phyloP scores from a whole-genome alignment of 352 stramenopile genomes.

The Phytophthora syringae region DNA sequence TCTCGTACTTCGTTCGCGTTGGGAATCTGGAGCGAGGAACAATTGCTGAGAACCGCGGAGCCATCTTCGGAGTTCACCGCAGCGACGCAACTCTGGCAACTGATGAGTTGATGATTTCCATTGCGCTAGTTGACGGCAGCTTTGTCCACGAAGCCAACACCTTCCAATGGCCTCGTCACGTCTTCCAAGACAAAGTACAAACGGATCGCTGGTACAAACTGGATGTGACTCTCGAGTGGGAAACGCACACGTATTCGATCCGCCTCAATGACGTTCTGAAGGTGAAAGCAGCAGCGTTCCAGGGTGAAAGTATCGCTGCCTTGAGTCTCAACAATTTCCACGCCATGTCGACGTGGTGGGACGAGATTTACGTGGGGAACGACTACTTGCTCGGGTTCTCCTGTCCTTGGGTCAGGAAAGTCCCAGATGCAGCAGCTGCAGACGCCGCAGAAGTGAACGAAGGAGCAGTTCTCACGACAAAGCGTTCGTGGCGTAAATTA shows the following conservation, averaged over 20 bases:
- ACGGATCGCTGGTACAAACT: slow-evolving; percentile 94
- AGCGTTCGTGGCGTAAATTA: slow-evolving; percentile 60
- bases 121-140: slow-evolving; percentile 66
- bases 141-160: slow-evolving; percentile 82
- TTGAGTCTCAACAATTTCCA: slow-evolving; percentile 89
- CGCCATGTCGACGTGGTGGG: slow-evolving; percentile 91
- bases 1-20: slow-evolving; percentile 84
- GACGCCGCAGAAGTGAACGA: slow-evolving; percentile 25
- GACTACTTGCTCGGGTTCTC: slow-evolving; percentile 92
- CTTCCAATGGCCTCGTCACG: slow-evolving; percentile 54
- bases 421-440: slow-evolving; percentile 3
- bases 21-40: slow-evolving; percentile 50
- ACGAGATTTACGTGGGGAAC: slow-evolving; percentile 95
- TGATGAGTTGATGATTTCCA: slow-evolving; percentile 67
- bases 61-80: slow-evolving; percentile 61
- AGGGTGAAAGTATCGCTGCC: slow-evolving; percentile 39
- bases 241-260: slow-evolving; percentile 79
- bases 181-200: slow-evolving; percentile 64
- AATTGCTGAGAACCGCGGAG: slow-evolving; percentile 59
- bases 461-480: slow-evolving; percentile 47
- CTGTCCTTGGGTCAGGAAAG: slow-evolving; percentile 67
- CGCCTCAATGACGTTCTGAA: slow-evolving; percentile 92
- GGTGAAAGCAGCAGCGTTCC: slow-evolving; percentile 67
- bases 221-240: slow-evolving; percentile 93
- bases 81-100: slow-evolving; percentile 34